Evolutionary conservation across 1,284 basidiomycete species (phyloP), one percentile per base, ranked within the genome.

Genomic region (Fistulinella staudtii): DNA sequence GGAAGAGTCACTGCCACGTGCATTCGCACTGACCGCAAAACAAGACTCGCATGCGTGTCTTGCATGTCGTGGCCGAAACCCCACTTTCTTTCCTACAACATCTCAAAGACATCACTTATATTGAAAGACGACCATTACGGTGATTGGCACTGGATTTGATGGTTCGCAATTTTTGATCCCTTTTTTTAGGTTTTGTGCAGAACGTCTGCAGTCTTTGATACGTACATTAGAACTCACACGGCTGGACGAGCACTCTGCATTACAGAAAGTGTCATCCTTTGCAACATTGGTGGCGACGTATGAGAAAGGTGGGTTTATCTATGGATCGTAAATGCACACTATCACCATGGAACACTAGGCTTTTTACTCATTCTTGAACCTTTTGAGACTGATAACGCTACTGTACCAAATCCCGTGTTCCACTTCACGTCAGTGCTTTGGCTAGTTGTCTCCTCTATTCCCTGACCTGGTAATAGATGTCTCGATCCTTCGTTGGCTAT

Each of bases 41-140:
- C n/a, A 51, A 94, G 91, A 99, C 96, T 8, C 81, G 96, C 39
- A 99, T 99, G 95, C 83, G 96, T 37, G 96, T 99, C 11, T 73
- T 99, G 20, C 96, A 99, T 63, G 96, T 99, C 50, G 96, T 99
- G 8, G 96, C 96, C n/a, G 96, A 99, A 67, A 99, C 96, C 4
- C 96, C 96, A 0, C 73, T 91, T n/a, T 98, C 94, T 2, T 99
- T 99, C 67, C 70, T 99, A 33, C 96, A 98, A 59, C 96, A 99
- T 69, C 74, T 99, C 38, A 99, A 97, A 68, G 96, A 99, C 60
- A 97, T 99, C 56, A 99, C 96, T 10, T 99, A 93, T 64, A 99
- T 99, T 56, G 96, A 99, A 65, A 79, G 91, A 51, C 78, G 95
- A 53, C 96, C 96, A n/a, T 70, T 99, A 46, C 80, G 89, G 92